Percentiles rank a stretch among this genome's conserved stretches.
phyloP scores from a whole-genome alignment of 306 rosid genomes.

The Glycyrrhiza uralensis region DNA sequence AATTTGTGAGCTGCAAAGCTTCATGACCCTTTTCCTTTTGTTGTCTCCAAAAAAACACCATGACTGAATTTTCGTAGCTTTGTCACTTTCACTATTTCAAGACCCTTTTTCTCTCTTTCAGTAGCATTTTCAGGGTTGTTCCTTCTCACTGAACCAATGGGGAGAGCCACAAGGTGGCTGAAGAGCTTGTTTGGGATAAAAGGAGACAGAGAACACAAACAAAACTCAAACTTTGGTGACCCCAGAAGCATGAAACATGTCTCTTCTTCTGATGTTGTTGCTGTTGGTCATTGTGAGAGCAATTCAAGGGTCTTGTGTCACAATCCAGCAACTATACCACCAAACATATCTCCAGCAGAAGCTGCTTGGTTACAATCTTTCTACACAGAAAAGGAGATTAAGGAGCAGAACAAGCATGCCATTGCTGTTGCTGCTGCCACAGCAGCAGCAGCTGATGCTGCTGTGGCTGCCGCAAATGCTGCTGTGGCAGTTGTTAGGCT shows the following conservation, averaged over 20 bases:
- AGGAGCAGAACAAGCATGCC: slow-evolving; percentile 83
- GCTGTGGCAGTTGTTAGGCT: slow-evolving; percentile 82
- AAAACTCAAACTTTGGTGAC: slow-evolving; percentile 27
- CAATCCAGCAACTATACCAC: slow-evolving; percentile 74
- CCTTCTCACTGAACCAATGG: slow-evolving; percentile 48
- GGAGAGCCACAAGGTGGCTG: slow-evolving; percentile 74
- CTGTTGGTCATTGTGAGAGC: slow-evolving; percentile 7
- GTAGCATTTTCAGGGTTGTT: neutral
- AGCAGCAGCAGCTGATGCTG: slow-evolving; percentile 83
- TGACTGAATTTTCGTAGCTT: slow-evolving; percentile 19
- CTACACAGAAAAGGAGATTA: slow-evolving; percentile 56
- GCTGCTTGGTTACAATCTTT: slow-evolving; percentile 74
- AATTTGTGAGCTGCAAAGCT: slow-evolving; percentile 28
- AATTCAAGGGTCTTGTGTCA: slow-evolving; percentile 42
- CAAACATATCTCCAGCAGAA: slow-evolving; percentile 69
- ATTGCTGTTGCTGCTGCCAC: slow-evolving; percentile 91
- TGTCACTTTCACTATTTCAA: slow-evolving; percentile 24
- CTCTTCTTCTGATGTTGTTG: neutral
- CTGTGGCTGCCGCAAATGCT: slow-evolving; percentile 84
- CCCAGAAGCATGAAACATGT: slow-evolving; percentile 23
- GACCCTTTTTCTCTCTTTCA: neutral
- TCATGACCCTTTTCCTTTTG: neutral
- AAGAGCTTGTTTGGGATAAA: slow-evolving; percentile 69
- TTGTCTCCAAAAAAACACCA: slow-evolving; percentile 5
- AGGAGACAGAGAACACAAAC: slow-evolving; percentile 38